These are phyloP conservation scores for Boletellus ananas DNA, from an alignment of 768 basidiomycete species.

Conservation along the genomic window DNA sequence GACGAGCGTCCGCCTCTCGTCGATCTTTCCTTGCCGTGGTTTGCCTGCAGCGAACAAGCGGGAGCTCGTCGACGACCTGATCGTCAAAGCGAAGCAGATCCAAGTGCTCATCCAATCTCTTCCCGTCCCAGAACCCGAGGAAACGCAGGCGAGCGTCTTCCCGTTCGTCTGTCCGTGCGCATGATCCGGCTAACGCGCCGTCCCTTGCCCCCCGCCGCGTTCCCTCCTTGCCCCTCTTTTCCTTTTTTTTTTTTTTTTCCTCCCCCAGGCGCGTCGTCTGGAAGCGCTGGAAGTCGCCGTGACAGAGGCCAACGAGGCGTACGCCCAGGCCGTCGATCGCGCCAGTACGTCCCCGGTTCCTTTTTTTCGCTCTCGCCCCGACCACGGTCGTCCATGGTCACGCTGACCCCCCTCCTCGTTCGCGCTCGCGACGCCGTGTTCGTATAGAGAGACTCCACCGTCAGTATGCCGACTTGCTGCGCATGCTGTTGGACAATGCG, in stretches of 20 bases:
- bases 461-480: conserved; percentile 57
- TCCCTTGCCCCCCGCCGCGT: no score
- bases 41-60: conserved; percentile 76
- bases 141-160: conserved; percentile 49
- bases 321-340: conserved; percentile 63
- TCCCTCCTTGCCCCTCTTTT: no score
- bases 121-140: conserved; percentile 75
- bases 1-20: not conserved
- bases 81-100: conserved; percentile 86
- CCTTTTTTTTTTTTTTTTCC: conserved; percentile 29
- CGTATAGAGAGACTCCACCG: conserved; percentile 52
- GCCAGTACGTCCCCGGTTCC: conserved; percentile 54
- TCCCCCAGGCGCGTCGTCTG: conserved; percentile 58
- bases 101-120: conserved; percentile 79
- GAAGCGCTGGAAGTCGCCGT: conserved; percentile 67
- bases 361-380: not conserved
- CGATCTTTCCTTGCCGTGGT: no score
- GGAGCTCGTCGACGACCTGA: conserved; percentile 78
- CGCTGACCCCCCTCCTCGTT: no score
- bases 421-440: not conserved
- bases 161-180: no score
- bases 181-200: no score
- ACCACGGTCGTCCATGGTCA: no score
- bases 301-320: conserved; percentile 70
- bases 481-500: conserved; percentile 53